Base-by-base conservation (phyloP, 2,329 filamentous ascomycete genomes). In the Colletotrichum agaves region DNA sequence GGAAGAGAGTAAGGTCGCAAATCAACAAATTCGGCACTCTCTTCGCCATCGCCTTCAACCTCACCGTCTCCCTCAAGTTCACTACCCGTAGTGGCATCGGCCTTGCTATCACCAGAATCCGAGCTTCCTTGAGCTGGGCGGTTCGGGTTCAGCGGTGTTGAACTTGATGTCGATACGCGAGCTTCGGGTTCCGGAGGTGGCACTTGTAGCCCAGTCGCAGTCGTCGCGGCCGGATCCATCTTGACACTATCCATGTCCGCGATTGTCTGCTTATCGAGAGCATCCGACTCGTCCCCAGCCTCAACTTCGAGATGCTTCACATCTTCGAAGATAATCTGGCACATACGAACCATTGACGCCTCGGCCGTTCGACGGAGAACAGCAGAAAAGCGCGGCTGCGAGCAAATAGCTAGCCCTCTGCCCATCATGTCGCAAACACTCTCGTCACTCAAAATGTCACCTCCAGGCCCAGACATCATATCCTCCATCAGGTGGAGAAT, bases 351-450 rank as follows among this genome's bases (percentile, higher is more conserved):
- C 94, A 99, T 98, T 61, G 94, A 91, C 75, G 97, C 96, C 79
- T 99, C 96, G 2, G 96, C 96, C 19, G 94, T 97, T 71, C 94
- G 88, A 71, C 95, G 89, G 61, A 99, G 83, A 4, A 98, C 90
- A 74, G 98, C 94, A 10, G 94, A 98, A 69, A 98, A 90, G 62
- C 95, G 89, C 62, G 93, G 89, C 75, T 98, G 94, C 71, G 95
- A 99, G 83, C 96, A 99, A 84, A 99, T 98, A 75, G 94, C 97
- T 72, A 99, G 81, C 1, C 95, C 96, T 2, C 94, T 95, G 78
- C 97, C 96, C 95, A 99, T 98, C 94, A 99, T 98, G 78, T 98
- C 94, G 77, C 97, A 99, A 11, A 99, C 94, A 76, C 95, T 98
- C 81, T 98, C 95, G 74, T 99, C 96, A 66, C 95, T 97, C n/a